Conservation (phyloP, 2,329 filamentous ascomycete species). For the Fusarium avenaceum region DNA sequence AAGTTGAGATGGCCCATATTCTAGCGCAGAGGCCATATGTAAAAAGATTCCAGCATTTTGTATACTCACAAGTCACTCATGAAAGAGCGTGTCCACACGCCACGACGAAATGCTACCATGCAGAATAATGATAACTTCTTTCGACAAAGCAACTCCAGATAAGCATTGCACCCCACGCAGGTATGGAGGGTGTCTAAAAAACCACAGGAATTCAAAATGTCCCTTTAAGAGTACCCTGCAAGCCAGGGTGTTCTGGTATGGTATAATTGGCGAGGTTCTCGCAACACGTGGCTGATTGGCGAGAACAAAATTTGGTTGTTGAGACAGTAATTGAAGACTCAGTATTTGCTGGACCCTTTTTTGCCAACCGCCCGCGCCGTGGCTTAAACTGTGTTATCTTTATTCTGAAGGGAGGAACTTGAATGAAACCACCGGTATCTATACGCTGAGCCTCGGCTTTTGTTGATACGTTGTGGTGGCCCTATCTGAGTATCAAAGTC, state of each 20-base stretch:
- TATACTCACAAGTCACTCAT: background rate
- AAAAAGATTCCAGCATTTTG: background rate
- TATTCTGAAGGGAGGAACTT: background rate
- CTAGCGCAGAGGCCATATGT: constrained; percentile 2
- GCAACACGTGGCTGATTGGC: background rate
- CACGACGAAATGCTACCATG: background rate
- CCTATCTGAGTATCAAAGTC: background rate
- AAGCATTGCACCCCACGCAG: background rate
- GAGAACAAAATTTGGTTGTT: background rate
- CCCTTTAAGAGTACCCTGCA: background rate
- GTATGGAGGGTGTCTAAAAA: background rate
- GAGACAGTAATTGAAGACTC: background rate
- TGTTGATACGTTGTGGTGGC: background rate
- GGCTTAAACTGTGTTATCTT: background rate
- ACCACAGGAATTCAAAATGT: background rate
- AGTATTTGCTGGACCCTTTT: background rate
- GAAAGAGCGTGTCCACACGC: too few species aligned
- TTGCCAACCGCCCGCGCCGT: background rate
- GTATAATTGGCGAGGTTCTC: background rate
- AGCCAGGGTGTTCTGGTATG: background rate
- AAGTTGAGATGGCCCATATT: constrained; percentile 1
- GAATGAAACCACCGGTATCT: background rate
- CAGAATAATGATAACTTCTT: background rate
- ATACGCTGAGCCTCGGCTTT: background rate
- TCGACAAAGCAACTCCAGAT: background rate